These are phyloP conservation scores for Citrullus mucosospermus DNA, from an alignment of 306 rosid genomes.

Conservation along the genomic window DNA sequence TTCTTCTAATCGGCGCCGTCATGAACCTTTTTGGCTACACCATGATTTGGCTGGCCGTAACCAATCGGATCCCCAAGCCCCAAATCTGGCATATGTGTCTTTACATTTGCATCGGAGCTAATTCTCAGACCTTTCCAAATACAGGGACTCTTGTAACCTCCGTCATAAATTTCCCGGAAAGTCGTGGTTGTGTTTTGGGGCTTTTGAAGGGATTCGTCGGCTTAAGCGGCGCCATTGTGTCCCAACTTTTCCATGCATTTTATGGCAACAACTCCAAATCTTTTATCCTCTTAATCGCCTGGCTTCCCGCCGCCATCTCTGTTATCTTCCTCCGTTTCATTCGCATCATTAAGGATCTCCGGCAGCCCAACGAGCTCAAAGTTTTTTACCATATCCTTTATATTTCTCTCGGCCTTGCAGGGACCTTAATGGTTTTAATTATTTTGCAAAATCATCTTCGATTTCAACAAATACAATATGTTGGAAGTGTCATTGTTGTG, in stretches of 20 bases:
- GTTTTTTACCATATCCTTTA: conserved; percentile 26
- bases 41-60: conserved; percentile 69
- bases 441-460: neutral
- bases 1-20: conserved; percentile 35
- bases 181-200: conserved; percentile 56
- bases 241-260: conserved; percentile 41
- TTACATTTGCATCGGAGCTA: conserved; percentile 53
- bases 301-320: conserved; percentile 48
- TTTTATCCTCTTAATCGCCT: conserved; percentile 42
- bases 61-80: conserved; percentile 27
- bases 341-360: conserved; percentile 15
- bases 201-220: conserved; percentile 63
- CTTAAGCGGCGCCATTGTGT: conserved; percentile 53
- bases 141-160: conserved; percentile 48
- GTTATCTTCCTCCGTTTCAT: conserved; percentile 26
- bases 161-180: conserved; percentile 50
- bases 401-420: conserved; percentile 24
- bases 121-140: conserved; percentile 51
- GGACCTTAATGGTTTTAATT: conserved; percentile 31
- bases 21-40: conserved; percentile 68
- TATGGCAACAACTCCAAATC: conserved; percentile 31
- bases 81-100: conserved; percentile 62
- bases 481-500: conserved; percentile 23
- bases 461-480: conserved; percentile 21
- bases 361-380: conserved; percentile 26